A percentile compares a stretch with the other conserved stretches of the same genome.
Evolutionary conservation across 2,329 filamentous ascomycete genomes (phyloP).

Genomic region (Calcarisporium arbuscula): DNA sequence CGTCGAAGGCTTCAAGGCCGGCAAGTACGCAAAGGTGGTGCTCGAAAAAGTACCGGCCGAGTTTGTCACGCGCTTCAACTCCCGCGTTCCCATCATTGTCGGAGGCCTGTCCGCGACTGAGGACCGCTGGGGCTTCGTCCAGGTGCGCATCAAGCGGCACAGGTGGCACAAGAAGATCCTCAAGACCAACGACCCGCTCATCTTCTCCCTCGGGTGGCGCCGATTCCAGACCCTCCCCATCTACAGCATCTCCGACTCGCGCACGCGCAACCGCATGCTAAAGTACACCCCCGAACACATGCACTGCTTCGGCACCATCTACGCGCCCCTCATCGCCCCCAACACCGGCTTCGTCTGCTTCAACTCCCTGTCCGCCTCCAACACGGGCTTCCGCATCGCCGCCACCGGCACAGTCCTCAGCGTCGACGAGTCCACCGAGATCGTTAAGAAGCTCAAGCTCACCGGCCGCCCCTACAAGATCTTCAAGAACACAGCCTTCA

Average conservation of each 20-base stretch:
- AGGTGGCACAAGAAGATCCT: conserved; percentile 99
- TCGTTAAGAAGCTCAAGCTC: conserved; percentile 98
- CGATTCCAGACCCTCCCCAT: conserved; percentile 89
- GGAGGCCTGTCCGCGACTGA: conserved; percentile 92
- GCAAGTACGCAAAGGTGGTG: conserved; percentile 87
- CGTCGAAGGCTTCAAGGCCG: conserved; percentile 86
- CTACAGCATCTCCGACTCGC: conserved; percentile 91
- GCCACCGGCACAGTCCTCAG: conserved; percentile 90
- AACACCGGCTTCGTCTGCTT: conserved; percentile 95
- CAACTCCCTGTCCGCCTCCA: conserved; percentile 78
- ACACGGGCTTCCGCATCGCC: conserved; percentile 86
- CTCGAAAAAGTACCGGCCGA: conserved; percentile 86
- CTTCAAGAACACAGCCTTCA: conserved; percentile 98
- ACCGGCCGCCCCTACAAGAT: conserved; percentile 94
- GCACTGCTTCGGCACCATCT: conserved; percentile 97
- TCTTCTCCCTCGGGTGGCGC: conserved; percentile 94
- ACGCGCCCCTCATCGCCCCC: conserved; percentile 87
- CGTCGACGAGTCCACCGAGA: conserved; percentile 92
- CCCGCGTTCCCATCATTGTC: conserved; percentile 76
- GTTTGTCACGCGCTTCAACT: conserved; percentile 77
- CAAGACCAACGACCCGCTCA: conserved; percentile 95
- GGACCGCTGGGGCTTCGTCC: conserved; percentile 90
- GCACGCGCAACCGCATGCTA: conserved; percentile 92
- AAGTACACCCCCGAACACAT: conserved; percentile 99
- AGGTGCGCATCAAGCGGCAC: conserved; percentile 94